Conservation (phyloP, 2,329 filamentous ascomycete species). For the Pseudogymnoascus sp. region DNA sequence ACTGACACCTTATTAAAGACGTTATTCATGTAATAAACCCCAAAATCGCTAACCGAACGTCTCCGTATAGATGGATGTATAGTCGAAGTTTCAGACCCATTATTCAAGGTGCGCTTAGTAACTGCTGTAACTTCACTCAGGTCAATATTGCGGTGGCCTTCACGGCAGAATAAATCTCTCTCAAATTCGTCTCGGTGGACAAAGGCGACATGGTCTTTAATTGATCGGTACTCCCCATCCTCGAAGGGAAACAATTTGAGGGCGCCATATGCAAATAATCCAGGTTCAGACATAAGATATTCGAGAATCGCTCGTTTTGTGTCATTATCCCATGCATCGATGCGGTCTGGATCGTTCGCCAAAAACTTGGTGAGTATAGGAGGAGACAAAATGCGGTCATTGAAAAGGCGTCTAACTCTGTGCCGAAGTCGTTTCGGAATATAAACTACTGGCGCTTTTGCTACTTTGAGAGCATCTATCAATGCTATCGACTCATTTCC, state of each 20-base stretch:
- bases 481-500: slow-evolving; percentile 12
- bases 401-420: slow-evolving; percentile 13
- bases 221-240: background rate
- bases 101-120: background rate
- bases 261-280: background rate
- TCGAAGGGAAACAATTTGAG: background rate
- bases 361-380: background rate
- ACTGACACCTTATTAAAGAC: background rate
- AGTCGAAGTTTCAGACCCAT: background rate
- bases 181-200: slow-evolving; percentile 18
- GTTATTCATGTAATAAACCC: background rate
- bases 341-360: background rate
- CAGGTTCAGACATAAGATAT: background rate
- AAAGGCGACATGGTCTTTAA: slow-evolving; percentile 9
- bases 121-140: slow-evolving; percentile 12
- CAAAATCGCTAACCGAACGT: background rate
- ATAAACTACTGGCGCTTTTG: slow-evolving; percentile 20
- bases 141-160: slow-evolving; percentile 16
- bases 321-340: background rate
- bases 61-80: background rate
- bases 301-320: background rate
- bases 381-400: background rate
- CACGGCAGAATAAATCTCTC: slow-evolving; percentile 15
- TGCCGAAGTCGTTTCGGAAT: slow-evolving; percentile 16
- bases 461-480: slow-evolving; percentile 18